phyloP scores from a whole-genome alignment of 768 basidiomycete species.

The Phallus indusiatus region DNA sequence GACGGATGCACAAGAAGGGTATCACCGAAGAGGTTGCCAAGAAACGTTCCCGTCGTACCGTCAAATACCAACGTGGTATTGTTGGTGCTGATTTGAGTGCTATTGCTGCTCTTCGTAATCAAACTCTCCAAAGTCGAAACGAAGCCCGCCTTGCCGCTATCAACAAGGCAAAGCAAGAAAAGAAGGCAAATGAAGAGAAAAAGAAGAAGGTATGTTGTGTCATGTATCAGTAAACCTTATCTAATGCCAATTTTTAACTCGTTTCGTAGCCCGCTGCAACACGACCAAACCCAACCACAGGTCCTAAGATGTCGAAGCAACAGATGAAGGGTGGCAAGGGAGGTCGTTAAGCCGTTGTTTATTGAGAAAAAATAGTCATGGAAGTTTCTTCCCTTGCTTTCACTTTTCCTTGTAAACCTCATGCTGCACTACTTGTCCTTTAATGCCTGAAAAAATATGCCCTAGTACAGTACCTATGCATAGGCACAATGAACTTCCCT shows the following conservation, averaged over 20 bases:
- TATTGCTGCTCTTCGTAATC: conserved; percentile 88
- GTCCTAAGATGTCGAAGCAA: conserved; percentile 88
- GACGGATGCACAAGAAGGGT: conserved; percentile 99
- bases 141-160: conserved; percentile 81
- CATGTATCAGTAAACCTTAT: neutral
- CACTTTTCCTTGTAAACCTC: too few relatives aligned
- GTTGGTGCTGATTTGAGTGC: conserved; percentile 90
- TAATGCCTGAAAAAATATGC: too few relatives aligned
- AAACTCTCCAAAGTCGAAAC: conserved; percentile 75
- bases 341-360: conserved; percentile 40
- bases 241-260: neutral
- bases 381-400: too few relatives aligned
- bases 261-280: conserved; percentile 40
- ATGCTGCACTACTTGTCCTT: too few relatives aligned
- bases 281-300: conserved; percentile 44
- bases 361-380: neutral
- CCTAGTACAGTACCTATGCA: too few relatives aligned
- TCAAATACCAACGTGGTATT: conserved; percentile 97
- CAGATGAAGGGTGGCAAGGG: conserved; percentile 90
- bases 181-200: conserved; percentile 93
- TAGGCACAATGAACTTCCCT: too few relatives aligned
- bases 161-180: conserved; percentile 89
- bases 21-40: conserved; percentile 98
- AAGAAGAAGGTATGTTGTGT: conserved; percentile 63
- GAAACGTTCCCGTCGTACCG: conserved; percentile 93